Conservation (phyloP, 208 protist species). For the Angomonas desouzai region DNA sequence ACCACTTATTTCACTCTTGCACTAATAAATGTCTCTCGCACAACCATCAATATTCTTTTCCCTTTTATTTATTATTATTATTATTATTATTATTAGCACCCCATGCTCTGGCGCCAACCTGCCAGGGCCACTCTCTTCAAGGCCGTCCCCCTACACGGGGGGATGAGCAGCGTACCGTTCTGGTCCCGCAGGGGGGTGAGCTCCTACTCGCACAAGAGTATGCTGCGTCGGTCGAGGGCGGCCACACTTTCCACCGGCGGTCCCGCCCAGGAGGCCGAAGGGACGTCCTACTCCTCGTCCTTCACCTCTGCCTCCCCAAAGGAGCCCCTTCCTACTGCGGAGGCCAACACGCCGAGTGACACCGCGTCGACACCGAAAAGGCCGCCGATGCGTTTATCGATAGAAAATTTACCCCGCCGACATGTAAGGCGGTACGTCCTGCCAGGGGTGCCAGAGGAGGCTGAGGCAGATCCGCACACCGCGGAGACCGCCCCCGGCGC, state of each 20-base stretch:
- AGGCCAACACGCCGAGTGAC: not conserved
- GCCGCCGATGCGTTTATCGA: not conserved
- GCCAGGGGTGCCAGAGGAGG: not conserved
- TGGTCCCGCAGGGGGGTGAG: not conserved
- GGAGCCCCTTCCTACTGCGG: not conserved
- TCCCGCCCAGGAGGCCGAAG: not conserved
- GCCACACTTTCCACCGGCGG: not conserved
- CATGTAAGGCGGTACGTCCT: not conserved
- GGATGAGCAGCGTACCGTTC: no score
- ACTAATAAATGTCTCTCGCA: conserved; percentile 8
- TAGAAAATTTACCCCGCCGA: not conserved
- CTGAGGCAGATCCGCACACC: not conserved
- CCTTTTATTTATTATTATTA: not conserved
- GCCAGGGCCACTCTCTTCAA: no score
- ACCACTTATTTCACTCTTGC: no score
- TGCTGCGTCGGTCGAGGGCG: not conserved
- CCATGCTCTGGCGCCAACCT: no score
- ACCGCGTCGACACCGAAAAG: not conserved
- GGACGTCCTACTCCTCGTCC: not conserved
- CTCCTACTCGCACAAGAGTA: not conserved
- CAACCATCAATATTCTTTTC: conserved; percentile 9
- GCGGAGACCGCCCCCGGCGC: not conserved
- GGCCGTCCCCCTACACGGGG: no score
- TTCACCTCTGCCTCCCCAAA: not conserved
- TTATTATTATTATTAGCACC: no score